Percentiles rank a stretch among this genome's conserved stretches.
Conservation (phyloP, 305 asterid genomes). For the Fraxinus albicans region DNA sequence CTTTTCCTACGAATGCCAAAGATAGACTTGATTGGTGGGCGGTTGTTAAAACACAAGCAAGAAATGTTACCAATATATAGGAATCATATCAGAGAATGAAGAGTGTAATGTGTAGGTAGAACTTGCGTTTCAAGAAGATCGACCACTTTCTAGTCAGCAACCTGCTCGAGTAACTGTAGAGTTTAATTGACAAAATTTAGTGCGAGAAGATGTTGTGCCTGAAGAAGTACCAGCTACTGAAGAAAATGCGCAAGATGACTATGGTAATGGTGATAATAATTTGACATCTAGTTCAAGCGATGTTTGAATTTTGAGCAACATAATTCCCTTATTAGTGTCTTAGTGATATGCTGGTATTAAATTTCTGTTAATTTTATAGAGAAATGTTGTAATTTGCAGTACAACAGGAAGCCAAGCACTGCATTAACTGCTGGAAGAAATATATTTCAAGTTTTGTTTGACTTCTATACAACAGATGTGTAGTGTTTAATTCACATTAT, state of each 20-base stretch:
- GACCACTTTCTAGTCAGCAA: background rate
- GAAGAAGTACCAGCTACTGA: no score
- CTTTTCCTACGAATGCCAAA: no score
- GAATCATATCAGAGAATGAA: background rate
- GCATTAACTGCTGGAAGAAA: background rate
- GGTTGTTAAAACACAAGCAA: no score
- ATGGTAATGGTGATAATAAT: background rate
- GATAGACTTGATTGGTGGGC: no score
- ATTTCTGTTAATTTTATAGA: no score
- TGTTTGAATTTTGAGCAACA: background rate
- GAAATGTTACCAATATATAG: background rate
- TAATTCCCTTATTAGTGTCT: background rate
- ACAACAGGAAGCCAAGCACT: background rate
- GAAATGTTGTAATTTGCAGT: background rate
- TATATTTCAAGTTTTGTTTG: background rate
- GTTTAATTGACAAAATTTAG: no score
- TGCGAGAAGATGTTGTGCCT: background rate
- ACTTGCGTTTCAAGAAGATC: background rate
- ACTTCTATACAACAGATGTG: background rate
- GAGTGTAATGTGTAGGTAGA: background rate
- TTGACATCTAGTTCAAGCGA: background rate
- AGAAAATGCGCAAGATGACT: background rate
- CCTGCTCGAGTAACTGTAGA: background rate
- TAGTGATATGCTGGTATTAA: background rate
- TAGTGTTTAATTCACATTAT: background rate